These are phyloP conservation scores for Stromatinia cepivora DNA, from an alignment of 2,329 filamentous ascomycete species.

Conservation along the genomic window DNA sequence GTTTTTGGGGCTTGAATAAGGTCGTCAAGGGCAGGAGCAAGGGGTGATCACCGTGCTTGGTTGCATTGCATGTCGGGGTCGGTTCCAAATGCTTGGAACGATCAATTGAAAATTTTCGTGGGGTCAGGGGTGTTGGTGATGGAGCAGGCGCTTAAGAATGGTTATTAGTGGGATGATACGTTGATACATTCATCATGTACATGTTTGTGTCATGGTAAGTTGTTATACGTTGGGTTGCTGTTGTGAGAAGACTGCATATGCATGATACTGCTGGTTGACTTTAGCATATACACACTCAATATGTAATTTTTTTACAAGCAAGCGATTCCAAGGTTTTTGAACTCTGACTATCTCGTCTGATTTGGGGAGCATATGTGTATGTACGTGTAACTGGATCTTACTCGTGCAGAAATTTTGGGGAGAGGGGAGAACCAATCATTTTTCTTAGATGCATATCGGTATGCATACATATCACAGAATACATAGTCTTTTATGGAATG, in stretches of 20 bases:
- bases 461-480: background rate
- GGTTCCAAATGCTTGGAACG: conserved; percentile 22
- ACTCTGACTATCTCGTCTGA: background rate
- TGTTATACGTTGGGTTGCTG: background rate
- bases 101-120: background rate
- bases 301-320: background rate
- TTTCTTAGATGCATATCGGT: background rate
- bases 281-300: background rate
- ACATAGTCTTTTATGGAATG: background rate
- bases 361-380: background rate
- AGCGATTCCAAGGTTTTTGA: background rate
- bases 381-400: conserved; percentile 2
- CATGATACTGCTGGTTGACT: conserved; percentile 2
- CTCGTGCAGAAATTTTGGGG: background rate
- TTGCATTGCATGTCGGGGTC: conserved; percentile 16
- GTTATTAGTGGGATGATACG: background rate
- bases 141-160: conserved; percentile 1
- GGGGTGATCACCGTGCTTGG: background rate
- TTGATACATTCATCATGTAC: background rate
- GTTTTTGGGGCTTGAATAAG: conserved; percentile 22
- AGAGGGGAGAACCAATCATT: background rate
- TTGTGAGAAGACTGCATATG: conserved; percentile 7
- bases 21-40: conserved; percentile 16
- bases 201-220: background rate
- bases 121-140: background rate